Evolutionary conservation across 371 early-diverging fungal species (phyloP).

Genomic region (Mucor indicus): DNA sequence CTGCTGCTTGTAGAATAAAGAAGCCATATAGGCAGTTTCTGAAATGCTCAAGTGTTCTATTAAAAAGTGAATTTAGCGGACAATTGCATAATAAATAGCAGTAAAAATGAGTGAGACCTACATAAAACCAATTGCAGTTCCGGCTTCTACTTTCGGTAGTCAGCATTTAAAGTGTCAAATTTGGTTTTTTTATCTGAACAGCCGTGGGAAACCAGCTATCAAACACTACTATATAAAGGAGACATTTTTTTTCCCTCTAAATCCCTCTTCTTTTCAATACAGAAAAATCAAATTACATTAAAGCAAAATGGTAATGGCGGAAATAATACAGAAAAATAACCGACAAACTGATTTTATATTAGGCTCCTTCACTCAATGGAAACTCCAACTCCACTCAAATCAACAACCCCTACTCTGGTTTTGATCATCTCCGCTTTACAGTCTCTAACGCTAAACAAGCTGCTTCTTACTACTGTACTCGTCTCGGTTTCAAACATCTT

Average conservation of each 20-base stretch:
- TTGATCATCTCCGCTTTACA: conserved; percentile 82
- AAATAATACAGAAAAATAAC: not conserved
- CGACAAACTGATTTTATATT: not conserved
- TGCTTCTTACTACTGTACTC: conserved; percentile 85
- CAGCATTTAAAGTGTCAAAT: conserved; percentile 11
- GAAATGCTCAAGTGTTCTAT: too few species aligned
- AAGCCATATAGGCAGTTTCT: not conserved
- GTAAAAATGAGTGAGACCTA: not conserved
- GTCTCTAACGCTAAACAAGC: conserved; percentile 96
- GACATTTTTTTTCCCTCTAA: not conserved
- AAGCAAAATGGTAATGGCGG: not conserved
- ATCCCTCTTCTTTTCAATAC: not conserved
- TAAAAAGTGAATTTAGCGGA: not conserved
- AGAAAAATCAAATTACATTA: not conserved
- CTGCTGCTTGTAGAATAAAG: not conserved
- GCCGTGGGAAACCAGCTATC: conserved; percentile 13
- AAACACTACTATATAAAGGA: conserved; percentile 5
- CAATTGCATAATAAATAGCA: not conserved
- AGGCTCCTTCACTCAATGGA: conserved; percentile 22
- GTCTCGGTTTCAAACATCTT: conserved; percentile 88
- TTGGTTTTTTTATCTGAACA: conserved; percentile 6
- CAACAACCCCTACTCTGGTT: conserved; percentile 42
- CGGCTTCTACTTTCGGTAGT: conserved; percentile 2
- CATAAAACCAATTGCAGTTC: not conserved
- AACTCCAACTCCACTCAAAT: conserved; percentile 9